phyloP scores from a whole-genome alignment of 2,329 filamentous ascomycete species.

The Grosmannia huntii region DNA sequence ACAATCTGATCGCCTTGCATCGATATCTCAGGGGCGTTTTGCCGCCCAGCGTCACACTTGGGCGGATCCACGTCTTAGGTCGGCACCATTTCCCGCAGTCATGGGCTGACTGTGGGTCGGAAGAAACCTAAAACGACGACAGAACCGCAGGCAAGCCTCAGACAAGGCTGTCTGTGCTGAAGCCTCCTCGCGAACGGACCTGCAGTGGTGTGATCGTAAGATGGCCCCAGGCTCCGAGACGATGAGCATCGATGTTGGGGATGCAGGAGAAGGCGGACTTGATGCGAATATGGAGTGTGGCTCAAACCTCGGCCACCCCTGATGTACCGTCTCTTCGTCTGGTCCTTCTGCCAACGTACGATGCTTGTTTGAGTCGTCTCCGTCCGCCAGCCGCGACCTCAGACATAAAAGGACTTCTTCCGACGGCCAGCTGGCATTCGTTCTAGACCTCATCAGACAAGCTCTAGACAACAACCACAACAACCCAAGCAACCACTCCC shows the following conservation, averaged over 20 bases:
- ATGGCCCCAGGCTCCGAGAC: background rate
- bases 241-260: too few species aligned
- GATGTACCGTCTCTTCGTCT: background rate
- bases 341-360: constrained; percentile 7
- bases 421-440: background rate
- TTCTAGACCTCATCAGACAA: background rate
- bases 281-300: too few species aligned
- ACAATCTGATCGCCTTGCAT: background rate
- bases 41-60: background rate
- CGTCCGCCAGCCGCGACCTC: background rate
- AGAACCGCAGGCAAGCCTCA: background rate
- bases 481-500: background rate
- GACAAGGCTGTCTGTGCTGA: background rate
- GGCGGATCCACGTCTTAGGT: constrained; percentile 3
- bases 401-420: background rate
- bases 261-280: too few species aligned
- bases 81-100: constrained; percentile 6
- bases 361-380: constrained; percentile 5
- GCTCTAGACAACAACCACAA: background rate
- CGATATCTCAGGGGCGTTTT: background rate
- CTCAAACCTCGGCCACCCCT: too few species aligned
- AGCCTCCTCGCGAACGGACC: background rate
- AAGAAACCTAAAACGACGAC: background rate
- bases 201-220: background rate
- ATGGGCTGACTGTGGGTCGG: constrained; percentile 6